Conservation (phyloP, 2,329 filamentous ascomycete genomes). For the Neoarthrinium moseri region DNA sequence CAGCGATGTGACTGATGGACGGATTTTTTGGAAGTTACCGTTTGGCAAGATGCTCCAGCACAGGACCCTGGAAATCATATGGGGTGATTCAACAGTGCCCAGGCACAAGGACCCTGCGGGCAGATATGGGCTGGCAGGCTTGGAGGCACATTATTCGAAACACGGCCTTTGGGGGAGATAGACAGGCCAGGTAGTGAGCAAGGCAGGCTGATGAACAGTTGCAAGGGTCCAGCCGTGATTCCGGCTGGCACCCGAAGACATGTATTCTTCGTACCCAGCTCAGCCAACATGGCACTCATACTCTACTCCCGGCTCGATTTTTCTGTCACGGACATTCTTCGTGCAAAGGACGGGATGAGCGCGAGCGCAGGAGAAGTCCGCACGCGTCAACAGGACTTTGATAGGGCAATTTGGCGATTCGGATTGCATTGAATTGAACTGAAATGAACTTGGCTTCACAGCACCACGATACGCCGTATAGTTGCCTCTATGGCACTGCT, state of each 20-base stretch:
- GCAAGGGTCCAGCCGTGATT: too few species aligned
- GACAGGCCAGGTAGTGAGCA: background rate
- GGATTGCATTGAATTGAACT: slow-evolving; percentile 45
- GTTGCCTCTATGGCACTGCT: too few species aligned
- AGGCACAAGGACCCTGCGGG: background rate
- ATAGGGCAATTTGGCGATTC: slow-evolving; percentile 51
- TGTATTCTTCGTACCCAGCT: background rate
- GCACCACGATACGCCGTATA: too few species aligned
- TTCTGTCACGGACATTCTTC: slow-evolving; percentile 16
- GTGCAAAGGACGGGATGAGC: slow-evolving; percentile 22
- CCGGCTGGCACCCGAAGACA: background rate
- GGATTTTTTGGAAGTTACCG: background rate
- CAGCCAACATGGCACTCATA: too few species aligned
- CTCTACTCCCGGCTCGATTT: too few species aligned
- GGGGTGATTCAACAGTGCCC: background rate
- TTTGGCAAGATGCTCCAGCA: background rate
- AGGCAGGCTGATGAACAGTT: background rate
- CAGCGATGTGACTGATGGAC: background rate
- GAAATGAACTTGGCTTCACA: too few species aligned
- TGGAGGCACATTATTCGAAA: background rate
- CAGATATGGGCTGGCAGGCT: background rate
- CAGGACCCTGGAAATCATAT: background rate
- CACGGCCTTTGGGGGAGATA: background rate
- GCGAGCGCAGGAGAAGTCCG: slow-evolving; percentile 31
- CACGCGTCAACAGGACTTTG: slow-evolving; percentile 38